A percentile compares a stretch with the other conserved stretches of the same genome.
Evolutionary conservation across 768 basidiomycete genomes (phyloP).

Genomic region (Kwoniella heveanensis): DNA sequence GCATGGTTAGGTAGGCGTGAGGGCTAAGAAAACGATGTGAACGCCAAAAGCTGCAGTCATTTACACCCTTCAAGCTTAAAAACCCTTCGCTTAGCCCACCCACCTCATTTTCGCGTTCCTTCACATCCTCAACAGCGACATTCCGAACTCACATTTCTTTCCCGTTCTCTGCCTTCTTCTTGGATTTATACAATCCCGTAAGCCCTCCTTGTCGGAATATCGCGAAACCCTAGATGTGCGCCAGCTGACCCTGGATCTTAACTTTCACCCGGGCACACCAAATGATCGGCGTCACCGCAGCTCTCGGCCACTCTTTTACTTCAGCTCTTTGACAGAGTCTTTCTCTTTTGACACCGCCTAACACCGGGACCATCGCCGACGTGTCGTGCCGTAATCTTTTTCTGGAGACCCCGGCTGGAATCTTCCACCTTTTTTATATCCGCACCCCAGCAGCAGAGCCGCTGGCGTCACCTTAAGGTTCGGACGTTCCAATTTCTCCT

Average conservation of each 20-base stretch:
- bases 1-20: too few relatives aligned
- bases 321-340: constrained; percentile 19
- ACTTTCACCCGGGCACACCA: not conserved
- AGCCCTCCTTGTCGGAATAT: not conserved
- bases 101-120: constrained; percentile 1
- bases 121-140: not conserved
- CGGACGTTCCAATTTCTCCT: constrained; percentile 13
- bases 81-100: not conserved
- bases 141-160: not conserved
- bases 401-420: constrained; percentile 13
- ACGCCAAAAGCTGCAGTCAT: not conserved
- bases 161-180: not conserved
- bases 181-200: not conserved
- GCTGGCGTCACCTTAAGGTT: constrained; percentile 23
- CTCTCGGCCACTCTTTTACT: not conserved
- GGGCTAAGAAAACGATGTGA: not conserved
- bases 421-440: not conserved
- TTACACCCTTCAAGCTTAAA: not conserved
- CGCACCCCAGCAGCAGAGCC: constrained; percentile 6
- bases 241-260: not conserved
- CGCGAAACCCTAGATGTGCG: not conserved
- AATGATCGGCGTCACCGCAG: not conserved
- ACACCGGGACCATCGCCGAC: not conserved
- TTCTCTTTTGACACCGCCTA: not conserved
- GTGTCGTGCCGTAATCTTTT: not conserved